Evolutionary conservation across 1,284 basidiomycete species (phyloP).

Genomic region (Ustilago loliicola): DNA sequence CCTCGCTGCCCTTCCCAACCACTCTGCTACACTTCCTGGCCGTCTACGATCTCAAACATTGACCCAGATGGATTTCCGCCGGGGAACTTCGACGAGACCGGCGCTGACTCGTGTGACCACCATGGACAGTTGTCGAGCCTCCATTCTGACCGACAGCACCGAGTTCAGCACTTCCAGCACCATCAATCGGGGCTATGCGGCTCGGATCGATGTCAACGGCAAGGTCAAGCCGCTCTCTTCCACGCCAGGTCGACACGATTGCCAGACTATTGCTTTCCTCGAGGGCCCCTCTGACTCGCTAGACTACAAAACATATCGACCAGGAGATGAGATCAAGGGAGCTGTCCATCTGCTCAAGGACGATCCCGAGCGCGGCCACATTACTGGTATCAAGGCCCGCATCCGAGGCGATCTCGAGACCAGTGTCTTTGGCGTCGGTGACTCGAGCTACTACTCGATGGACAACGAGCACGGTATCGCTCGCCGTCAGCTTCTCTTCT

Average conservation of each 20-base stretch:
- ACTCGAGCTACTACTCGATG: constrained; percentile 54
- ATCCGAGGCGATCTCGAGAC: constrained; percentile 54
- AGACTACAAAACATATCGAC: constrained; percentile 55
- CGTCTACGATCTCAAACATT: constrained; percentile 23
- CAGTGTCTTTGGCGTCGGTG: constrained; percentile 51
- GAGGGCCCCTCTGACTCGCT: constrained; percentile 47
- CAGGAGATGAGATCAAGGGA: constrained; percentile 53
- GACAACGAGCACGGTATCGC: constrained; percentile 52
- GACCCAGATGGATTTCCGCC: constrained; percentile 9
- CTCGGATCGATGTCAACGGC: constrained; percentile 53
- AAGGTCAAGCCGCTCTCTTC: constrained; percentile 50
- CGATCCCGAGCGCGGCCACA: constrained; percentile 49
- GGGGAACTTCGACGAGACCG: constrained; percentile 1
- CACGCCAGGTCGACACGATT: constrained; percentile 29
- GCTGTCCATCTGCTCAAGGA: constrained; percentile 49
- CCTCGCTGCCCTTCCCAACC: constrained; percentile 29
- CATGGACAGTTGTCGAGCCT: constrained; percentile 43
- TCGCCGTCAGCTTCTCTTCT: constrained; percentile 50
- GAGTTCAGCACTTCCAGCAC: constrained; percentile 56
- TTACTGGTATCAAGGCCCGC: constrained; percentile 53
- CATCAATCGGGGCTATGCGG: constrained; percentile 51
- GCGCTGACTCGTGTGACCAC: constrained; percentile 34
- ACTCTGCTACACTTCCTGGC: constrained; percentile 21
- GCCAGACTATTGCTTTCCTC: constrained; percentile 55
- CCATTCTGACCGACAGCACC: constrained; percentile 47